Evolutionary conservation across 106 monocot genomes (phyloP).

Genomic region (Acorus calamus): DNA sequence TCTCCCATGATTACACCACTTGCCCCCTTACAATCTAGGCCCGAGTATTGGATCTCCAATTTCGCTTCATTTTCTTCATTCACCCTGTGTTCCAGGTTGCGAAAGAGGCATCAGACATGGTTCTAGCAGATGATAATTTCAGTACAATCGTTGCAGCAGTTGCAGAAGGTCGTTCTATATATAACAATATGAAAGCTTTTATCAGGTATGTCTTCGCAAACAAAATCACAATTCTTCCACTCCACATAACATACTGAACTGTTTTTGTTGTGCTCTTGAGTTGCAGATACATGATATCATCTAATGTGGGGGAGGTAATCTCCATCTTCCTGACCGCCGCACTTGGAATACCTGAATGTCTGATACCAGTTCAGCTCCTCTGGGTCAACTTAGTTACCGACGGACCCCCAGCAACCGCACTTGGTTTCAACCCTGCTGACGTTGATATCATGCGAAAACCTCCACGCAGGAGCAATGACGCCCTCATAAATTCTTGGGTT

Average conservation of each 20-base stretch:
- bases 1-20: no score
- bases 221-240: not conserved
- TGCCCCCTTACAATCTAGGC: no score
- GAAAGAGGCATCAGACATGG: conserved; percentile 57
- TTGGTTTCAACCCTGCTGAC: conserved; percentile 76
- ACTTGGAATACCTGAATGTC: conserved; percentile 74
- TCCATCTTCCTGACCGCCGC: conserved; percentile 78
- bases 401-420: conserved; percentile 78
- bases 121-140: conserved; percentile 59
- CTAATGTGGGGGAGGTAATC: conserved; percentile 74
- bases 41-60: no score
- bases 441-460: conserved; percentile 69
- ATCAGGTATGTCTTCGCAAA: conserved; percentile 37
- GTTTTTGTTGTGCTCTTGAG: not conserved
- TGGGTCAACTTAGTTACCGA: conserved; percentile 95
- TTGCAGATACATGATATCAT: conserved; percentile 85
- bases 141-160: conserved; percentile 53
- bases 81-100: conserved; percentile 27
- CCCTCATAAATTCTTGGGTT: conserved; percentile 74
- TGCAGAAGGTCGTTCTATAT: conserved; percentile 62
- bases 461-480: conserved; percentile 55
- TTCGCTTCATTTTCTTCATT: not conserved
- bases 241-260: not conserved
- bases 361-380: conserved; percentile 80
- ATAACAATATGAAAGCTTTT: conserved; percentile 87